Evolutionary conservation across 2,329 filamentous ascomycete genomes (phyloP), one percentile per base, ranked within the genome.

Genomic region (Xylariales sp.): DNA sequence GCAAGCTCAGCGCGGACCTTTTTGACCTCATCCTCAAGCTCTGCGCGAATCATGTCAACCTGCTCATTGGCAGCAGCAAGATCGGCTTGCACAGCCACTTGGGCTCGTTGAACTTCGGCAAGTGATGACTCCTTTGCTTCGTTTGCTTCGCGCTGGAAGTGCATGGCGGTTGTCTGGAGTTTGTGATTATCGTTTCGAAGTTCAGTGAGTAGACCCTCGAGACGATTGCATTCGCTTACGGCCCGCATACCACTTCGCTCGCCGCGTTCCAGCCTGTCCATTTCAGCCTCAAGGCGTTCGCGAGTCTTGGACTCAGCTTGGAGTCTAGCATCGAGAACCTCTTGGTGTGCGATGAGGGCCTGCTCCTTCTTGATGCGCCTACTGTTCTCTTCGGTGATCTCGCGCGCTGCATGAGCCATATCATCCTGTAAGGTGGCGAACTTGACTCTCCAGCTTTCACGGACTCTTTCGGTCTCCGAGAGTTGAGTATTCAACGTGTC

Each of bases 391-490:
- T 86, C 81, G 16, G 85, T 82, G 47, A 96, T 81, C 47, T 95
- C 84, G 34, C 80, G 80, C 40, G 87, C 83, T 36, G 88, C 86
- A 42, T 73, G 73, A 22, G 82, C 78, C 84, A 97, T 91, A 52
- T 96, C 88, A 48, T 88, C 79, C 63, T 97, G 90, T 28, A 98
- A 71, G 45, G 81, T 81, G 52, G 91, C 80, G 55, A 96, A 86
- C 63, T 93, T 95, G 59, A 73, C 72, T 51, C 88, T 84, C 78
- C 94, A 90, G 46, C 76, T 81, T 59, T 95, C 88, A 44, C 89
- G 84, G 45, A 94, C 78, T 48, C 84, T 81, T 56, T 90, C 82
- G 55, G 88, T 91, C 65, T 95, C 90, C 55, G 93, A 83, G 31
- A 93, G 78, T 58, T 95, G 89, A 33, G 77, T 77, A 47, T 82